Percentiles rank a stretch among this genome's conserved stretches.
Conservation (phyloP, 768 basidiomycete genomes). For the Pleurotus eryngii region DNA sequence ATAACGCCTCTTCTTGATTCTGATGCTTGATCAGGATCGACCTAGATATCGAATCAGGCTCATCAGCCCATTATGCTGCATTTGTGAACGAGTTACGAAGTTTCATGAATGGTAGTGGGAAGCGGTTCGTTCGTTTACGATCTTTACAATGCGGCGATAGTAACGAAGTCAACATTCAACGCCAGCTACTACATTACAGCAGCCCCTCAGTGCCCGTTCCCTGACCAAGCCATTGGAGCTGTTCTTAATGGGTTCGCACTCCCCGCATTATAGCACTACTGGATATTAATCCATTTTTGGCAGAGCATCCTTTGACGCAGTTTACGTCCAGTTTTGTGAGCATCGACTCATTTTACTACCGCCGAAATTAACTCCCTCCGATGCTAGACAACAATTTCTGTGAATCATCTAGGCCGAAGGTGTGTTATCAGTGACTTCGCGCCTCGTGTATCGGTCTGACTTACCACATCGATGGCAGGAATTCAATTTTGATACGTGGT, state of each 20-base stretch:
- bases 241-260: slow-evolving; percentile 38
- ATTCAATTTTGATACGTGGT: slow-evolving; percentile 52
- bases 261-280: background rate
- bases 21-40: slow-evolving; percentile 42
- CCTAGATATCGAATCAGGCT: slow-evolving; percentile 69
- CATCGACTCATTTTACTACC: slow-evolving; percentile 2
- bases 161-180: background rate
- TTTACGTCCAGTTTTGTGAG: slow-evolving; percentile 70
- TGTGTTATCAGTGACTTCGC: slow-evolving; percentile 16
- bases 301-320: slow-evolving; percentile 60
- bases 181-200: slow-evolving; percentile 62
- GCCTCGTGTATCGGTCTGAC: slow-evolving; percentile 12
- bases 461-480: slow-evolving; percentile 23
- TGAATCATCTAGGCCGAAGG: slow-evolving; percentile 34
- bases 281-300: background rate
- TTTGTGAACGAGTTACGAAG: slow-evolving; percentile 52
- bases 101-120: slow-evolving; percentile 43
- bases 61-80: slow-evolving; percentile 43
- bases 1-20: background rate
- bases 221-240: slow-evolving; percentile 58
- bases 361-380: slow-evolving; percentile 1
- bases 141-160: background rate
- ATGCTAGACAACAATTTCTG: slow-evolving; percentile 56
- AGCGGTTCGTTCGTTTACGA: slow-evolving; percentile 32
- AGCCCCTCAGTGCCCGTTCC: slow-evolving; percentile 66